phyloP scores from a whole-genome alignment of 176 grass and related monocot species.

The Oryza punctata region DNA sequence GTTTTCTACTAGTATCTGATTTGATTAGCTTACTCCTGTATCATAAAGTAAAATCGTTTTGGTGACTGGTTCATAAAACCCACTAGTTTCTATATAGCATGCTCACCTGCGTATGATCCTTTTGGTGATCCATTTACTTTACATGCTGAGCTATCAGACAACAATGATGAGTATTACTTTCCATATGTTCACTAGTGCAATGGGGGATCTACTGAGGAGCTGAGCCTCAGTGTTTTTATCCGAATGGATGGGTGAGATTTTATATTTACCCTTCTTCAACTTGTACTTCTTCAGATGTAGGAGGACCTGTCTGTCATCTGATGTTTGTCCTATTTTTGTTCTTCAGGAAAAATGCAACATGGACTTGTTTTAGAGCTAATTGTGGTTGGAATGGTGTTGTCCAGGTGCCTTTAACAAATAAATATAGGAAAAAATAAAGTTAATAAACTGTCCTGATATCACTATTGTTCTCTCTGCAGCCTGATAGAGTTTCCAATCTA shows the following conservation, averaged over 20 bases:
- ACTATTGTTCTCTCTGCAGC: slow-evolving; percentile 43
- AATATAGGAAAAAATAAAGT: slow-evolving; percentile 7
- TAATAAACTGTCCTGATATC: slow-evolving; percentile 15
- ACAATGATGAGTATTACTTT: slow-evolving; percentile 34
- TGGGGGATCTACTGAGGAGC: slow-evolving; percentile 55
- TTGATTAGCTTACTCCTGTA: background rate
- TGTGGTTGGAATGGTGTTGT: slow-evolving; percentile 78
- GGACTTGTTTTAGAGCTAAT: slow-evolving; percentile 77
- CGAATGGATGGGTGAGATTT: slow-evolving; percentile 54
- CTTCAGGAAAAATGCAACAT: slow-evolving; percentile 50
- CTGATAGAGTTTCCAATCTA: slow-evolving; percentile 23
- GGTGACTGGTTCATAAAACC: background rate
- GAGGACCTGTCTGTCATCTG: slow-evolving; percentile 5
- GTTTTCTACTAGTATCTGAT: background rate
- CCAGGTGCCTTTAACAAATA: slow-evolving; percentile 41
- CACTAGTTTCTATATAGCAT: background rate
- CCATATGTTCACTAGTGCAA: slow-evolving; percentile 56
- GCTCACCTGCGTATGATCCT: background rate
- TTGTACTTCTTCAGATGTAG: slow-evolving; percentile 21
- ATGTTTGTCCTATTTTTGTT: slow-evolving; percentile 33
- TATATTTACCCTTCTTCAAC: slow-evolving; percentile 19
- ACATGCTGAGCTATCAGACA: background rate
- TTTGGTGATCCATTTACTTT: slow-evolving; percentile 28
- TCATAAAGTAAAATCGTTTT: background rate
- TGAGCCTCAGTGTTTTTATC: slow-evolving; percentile 50